Evolutionary conservation across 2,329 filamentous ascomycete genomes (phyloP), one percentile per base, ranked within the genome.

Genomic region (Venturia asperata): DNA sequence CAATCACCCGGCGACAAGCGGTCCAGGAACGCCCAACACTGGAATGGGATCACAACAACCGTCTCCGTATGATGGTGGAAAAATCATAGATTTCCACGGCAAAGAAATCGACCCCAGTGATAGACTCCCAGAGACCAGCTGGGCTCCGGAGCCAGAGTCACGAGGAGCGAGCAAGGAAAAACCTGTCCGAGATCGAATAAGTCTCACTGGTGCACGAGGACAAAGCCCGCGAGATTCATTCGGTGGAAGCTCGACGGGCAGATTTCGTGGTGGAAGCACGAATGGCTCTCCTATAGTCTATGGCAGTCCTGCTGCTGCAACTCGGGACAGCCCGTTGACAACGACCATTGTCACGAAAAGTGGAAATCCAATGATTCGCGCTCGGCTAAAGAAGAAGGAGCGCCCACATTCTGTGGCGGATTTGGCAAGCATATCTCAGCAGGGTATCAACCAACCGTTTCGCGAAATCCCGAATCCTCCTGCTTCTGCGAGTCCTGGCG

Each of bases 91-190:
- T 0, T 82, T 89, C 68, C 88, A 91, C 72, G 90, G 90, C 7
- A 82, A 87, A 65, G 87, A 91, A 70, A 83, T 93, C 65, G 90
- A 93, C 71, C 90, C 90, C 0, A 91, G 88, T 0, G 90, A 93
- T 74, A 89, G 92, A 72, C 80, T 92, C 17, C 90, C 90, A 0
- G 84, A 91, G 72, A 86, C 90, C 65, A 85, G 85, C 1, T 92
- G 88, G 88, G 89, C 89, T 1, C 88, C 89, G 0, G 89, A 92
- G 70, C 89, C 89, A 0, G 87, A 90, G 69, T 81, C 82, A 27
- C 88, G 87, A 71, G 78, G 77, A 76, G 82, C n/a, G 24, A 27
- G 34, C 21, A 60, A 52, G n/a, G 61, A 73, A 55, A 75, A 78
- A 30, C 74, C 75, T 4, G 68, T 72, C 21, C 72, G 79, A 13